Conservation (phyloP, 768 basidiomycete species). For the Lentinula detonsa region DNA sequence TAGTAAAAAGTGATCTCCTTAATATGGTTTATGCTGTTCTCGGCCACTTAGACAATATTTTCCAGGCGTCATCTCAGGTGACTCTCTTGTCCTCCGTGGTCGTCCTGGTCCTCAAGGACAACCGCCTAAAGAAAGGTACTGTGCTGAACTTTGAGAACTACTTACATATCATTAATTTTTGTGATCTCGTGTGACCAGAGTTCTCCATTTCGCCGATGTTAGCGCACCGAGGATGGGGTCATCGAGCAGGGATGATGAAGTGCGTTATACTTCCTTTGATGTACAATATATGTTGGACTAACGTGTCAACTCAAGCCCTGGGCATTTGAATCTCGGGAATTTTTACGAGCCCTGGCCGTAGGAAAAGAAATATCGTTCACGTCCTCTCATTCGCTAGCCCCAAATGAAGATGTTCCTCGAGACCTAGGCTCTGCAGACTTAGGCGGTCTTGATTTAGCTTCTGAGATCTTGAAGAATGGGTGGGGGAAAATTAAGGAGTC, state of each 20-base stretch:
- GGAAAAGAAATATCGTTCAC: conserved; percentile 89
- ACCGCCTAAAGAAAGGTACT: conserved; percentile 78
- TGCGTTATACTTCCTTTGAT: conserved; percentile 18
- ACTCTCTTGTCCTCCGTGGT: conserved; percentile 80
- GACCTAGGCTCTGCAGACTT: conserved; percentile 78
- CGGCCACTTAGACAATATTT: neutral
- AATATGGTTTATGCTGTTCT: neutral
- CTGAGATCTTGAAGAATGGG: conserved; percentile 79
- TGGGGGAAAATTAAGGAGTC: conserved; percentile 91
- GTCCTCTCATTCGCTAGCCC: conserved; percentile 72
- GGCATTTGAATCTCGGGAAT: conserved; percentile 93
- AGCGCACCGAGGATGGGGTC: conserved; percentile 81
- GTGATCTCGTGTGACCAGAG: conserved; percentile 33
- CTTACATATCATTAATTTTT: neutral
- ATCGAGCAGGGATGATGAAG: conserved; percentile 84
- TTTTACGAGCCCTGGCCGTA: conserved; percentile 75
- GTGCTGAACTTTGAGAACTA: conserved; percentile 22
- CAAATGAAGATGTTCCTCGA: conserved; percentile 69
- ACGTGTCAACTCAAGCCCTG: conserved; percentile 48
- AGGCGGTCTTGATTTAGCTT: conserved; percentile 63
- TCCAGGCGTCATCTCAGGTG: conserved; percentile 84
- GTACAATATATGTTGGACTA: neutral
- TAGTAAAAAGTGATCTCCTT: conserved; percentile 49
- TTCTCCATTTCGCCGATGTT: conserved; percentile 87
- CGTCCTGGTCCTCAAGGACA: conserved; percentile 77